Base-by-base conservation (phyloP, 2,329 filamentous ascomycete species). In the Colletotrichum cordylinicola region DNA sequence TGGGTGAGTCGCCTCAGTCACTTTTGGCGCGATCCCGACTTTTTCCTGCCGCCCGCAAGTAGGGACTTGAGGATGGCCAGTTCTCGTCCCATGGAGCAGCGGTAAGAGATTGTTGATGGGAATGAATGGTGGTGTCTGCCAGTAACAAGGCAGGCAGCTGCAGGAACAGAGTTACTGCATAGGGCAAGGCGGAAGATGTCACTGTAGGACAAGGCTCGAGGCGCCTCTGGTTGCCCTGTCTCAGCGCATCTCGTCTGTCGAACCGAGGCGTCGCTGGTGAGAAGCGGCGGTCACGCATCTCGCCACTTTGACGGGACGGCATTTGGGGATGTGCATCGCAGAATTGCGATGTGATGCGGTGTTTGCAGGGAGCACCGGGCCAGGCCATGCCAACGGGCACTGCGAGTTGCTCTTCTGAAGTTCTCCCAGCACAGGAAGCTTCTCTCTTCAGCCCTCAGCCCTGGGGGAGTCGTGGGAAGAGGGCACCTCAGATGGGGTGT, bases 101-200 rank as follows among this genome's bases (percentile, higher is more conserved):
- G 55, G 70, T 72, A 68, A 73, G 48, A 16, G 24, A 62, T 39
- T 66, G 61, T 52, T 72, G 52, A 61, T 37, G 33, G 5, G 21
- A 37, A 33, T 39, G 31, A 13, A 31, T 18, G 29, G 18, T 16
- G 18, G 55, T 31, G 18, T 18, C 24, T 8, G 15, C 10, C 29
- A 31, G 55, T 15, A 58, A 24, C n/a, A 33, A 64, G 60, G n/a
- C n/a, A 27, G 21, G 21, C 15, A 43, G 61, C 74, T 76, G 74
- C 74, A 74, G 74, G 70, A 73, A 76, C 74, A 56, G 55, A 73
- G 65, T 21, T 60, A 65, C 58, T 65, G 70, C 70, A 68, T 67
- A 15, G 39, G 21, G 70, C 39, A 16, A 55, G 68, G 27, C 31
- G 33, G 64, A n/a, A 52, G 24, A 66, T 48, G 13, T 48, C 24